These are phyloP conservation scores for Dactylella cylindrospora DNA, from an alignment of 2,329 filamentous ascomycete species.

Conservation along the genomic window DNA sequence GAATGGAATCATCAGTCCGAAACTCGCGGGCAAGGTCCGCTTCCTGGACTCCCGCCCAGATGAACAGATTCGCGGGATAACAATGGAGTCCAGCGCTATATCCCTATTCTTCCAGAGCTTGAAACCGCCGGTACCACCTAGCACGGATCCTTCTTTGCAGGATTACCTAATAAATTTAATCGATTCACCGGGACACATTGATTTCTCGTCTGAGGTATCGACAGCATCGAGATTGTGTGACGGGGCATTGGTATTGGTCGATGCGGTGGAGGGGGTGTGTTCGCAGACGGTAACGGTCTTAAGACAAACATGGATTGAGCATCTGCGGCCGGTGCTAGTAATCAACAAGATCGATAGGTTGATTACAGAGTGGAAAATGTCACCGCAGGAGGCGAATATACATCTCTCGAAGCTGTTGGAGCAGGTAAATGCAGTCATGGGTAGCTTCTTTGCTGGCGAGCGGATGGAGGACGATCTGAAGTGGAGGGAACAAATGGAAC, in stretches of 20 bases:
- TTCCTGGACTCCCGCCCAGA: constrained; percentile 96
- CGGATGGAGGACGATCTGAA: constrained; percentile 97
- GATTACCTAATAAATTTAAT: constrained; percentile 97
- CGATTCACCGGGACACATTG: constrained; percentile 96
- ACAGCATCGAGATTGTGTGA: constrained; percentile 93
- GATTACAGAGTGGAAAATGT: constrained; percentile 93
- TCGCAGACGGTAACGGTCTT: constrained; percentile 97
- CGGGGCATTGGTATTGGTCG: constrained; percentile 88
- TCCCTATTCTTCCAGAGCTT: constrained; percentile 94
- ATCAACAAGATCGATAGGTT: constrained; percentile 98
- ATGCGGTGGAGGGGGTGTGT: constrained; percentile 96
- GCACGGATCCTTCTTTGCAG: constrained; percentile 54
- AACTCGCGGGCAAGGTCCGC: constrained; percentile 94
- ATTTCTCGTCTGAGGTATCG: constrained; percentile 97
- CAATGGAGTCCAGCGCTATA: constrained; percentile 99
- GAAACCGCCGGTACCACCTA: constrained; percentile 56
- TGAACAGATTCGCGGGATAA: constrained; percentile 93
- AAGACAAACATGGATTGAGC: constrained; percentile 91
- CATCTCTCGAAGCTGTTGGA: constrained; percentile 88
- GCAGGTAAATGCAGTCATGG: constrained; percentile 94
- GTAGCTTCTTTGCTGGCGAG: constrained; percentile 96
- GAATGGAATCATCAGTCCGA: constrained; percentile 98
- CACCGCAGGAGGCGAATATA: constrained; percentile 79
- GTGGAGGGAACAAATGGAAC: constrained; percentile 91
- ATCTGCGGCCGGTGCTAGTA: constrained; percentile 88